Evolutionary conservation across 768 basidiomycete species (phyloP), one percentile per base, ranked within the genome.

Genomic region (Mycena latifolia): DNA sequence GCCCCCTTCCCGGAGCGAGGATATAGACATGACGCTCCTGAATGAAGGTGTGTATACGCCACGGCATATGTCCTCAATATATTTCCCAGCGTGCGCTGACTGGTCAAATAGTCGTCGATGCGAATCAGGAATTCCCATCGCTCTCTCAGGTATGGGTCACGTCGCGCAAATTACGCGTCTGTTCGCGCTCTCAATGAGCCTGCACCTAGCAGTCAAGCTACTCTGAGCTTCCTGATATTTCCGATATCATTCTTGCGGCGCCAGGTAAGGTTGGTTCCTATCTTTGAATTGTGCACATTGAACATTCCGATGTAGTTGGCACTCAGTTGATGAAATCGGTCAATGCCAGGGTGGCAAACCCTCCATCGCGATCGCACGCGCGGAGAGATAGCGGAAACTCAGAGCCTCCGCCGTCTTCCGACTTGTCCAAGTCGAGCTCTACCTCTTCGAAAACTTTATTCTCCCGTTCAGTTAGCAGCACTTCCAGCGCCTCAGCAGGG

Each of bases 171-270:
- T 25, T 12, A 41, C 52, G 41, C 51, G 51, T 54, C 7, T 25
- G 24, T 14, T n/a, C 35, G 50, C 9, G 5, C 24, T 17, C 33
- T n/a, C 25, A 47, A 29, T 18, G 17, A 3, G 15, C 55, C n/a
- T 35, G 6, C 18, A 15, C 4, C 18, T 28, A 74, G 75, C 66
- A 73, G 41, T 68, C 74, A 17, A 74, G 67, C 47, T 76, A 73
- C 63, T 74, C 70, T 5, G 48, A 71, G 22, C 73, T 74, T 27
- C 70, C 71, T 6, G 60, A 74, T 27, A 74, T 76, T 24, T 57
- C 64, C 22, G 67, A 71, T 0, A 48, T 70, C 9, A 76, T 76
- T 22, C 47, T 67, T 18, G 41, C 24, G 7, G 64, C 64, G 0
- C 64, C 64, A 11, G 41, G 64, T 66, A 25, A 60, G 52, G 24